These are phyloP conservation scores for Xylariaceae sp. DNA, from an alignment of 2,329 filamentous ascomycete species.

Conservation along the genomic window DNA sequence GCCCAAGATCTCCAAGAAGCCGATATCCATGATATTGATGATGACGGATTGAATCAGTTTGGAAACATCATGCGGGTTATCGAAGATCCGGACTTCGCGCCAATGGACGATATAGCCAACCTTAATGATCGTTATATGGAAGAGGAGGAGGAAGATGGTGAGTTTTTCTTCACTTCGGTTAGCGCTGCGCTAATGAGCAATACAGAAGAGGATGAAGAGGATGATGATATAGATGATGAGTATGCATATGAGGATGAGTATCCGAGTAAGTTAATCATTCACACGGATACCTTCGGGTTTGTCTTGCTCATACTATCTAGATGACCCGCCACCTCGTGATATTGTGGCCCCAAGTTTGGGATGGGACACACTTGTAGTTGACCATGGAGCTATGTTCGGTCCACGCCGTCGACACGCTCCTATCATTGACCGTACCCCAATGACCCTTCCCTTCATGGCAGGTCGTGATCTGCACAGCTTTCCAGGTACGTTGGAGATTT, in stretches of 20 bases:
- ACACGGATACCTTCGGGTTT: neutral
- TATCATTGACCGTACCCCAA: conserved; percentile 52
- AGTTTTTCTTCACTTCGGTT: conserved; percentile 23
- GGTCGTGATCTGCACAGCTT: conserved; percentile 30
- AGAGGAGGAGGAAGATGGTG: conserved; percentile 56
- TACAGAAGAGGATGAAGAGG: conserved; percentile 55
- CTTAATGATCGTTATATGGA: conserved; percentile 52
- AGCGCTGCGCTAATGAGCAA: conserved; percentile 25
- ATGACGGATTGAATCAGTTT: conserved; percentile 39
- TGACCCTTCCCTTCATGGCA: conserved; percentile 45
- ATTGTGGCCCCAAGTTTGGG: conserved; percentile 46
- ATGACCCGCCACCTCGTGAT: conserved; percentile 43
- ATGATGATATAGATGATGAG: conserved; percentile 65
- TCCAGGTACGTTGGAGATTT: conserved; percentile 25
- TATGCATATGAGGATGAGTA: conserved; percentile 59
- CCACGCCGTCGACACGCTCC: conserved; percentile 53
- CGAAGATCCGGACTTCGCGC: conserved; percentile 48
- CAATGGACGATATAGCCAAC: conserved; percentile 47
- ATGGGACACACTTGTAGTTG: conserved; percentile 55
- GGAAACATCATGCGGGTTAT: conserved; percentile 55
- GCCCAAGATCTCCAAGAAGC: conserved; percentile 53
- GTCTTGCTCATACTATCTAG: conserved; percentile 24
- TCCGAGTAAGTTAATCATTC: conserved; percentile 44
- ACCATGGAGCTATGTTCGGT: conserved; percentile 41
- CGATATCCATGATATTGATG: conserved; percentile 45